Base-by-base conservation (phyloP, 495 filamentous ascomycete species). In the Xylaria venustula region DNA sequence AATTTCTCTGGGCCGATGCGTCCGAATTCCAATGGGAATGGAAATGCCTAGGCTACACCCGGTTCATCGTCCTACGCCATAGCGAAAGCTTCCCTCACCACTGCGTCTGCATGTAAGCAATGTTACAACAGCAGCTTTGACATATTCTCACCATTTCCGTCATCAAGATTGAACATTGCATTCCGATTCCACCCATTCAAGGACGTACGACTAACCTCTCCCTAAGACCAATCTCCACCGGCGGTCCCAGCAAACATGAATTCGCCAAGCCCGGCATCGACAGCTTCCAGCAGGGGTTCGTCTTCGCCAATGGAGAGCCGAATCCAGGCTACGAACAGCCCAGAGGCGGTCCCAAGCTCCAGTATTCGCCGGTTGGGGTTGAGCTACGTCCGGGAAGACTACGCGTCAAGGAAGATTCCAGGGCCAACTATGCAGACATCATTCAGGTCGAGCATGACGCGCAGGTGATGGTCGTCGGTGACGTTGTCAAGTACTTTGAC, bases 61-160 rank as follows among this genome's bases (percentile, higher is more conserved):
- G 69, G 8, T 71, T 71, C 46, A 66, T 71, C 23, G 69, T 71
- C 51, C 55, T 71, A 8, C 69, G 69, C 51, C 69, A 71, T 69
- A 71, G 64, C 60, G 69, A 71, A 22, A 64, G 66, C 14, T 71
- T 67, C 55, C 69, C 69, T 51, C 64, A 67, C 42, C 69, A 71
- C 28, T 71, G 69, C 45, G 64, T 67, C 30, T 71, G 69, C 69
- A 71, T 71, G 66, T 71, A 71, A 71, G 68, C 69, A 7, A 59
- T 63, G 23, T 37, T 26, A 49, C 56, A 28, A 6, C 28, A 25
- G 17, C 4, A 9, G 42, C 15, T n/a, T 34, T 37, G 32, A 19
- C 37, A 56, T 54, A 32, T 47, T 22, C 50, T 59, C 58, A 63
- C 46, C 20, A 45, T 62, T 37, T 17, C 49, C 44, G 14, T 9